Percentiles rank a stretch among this genome's conserved stretches.
These are phyloP conservation scores for Pelargonium nanum DNA, from an alignment of 345 rosid genomes.

Conservation along the genomic window DNA sequence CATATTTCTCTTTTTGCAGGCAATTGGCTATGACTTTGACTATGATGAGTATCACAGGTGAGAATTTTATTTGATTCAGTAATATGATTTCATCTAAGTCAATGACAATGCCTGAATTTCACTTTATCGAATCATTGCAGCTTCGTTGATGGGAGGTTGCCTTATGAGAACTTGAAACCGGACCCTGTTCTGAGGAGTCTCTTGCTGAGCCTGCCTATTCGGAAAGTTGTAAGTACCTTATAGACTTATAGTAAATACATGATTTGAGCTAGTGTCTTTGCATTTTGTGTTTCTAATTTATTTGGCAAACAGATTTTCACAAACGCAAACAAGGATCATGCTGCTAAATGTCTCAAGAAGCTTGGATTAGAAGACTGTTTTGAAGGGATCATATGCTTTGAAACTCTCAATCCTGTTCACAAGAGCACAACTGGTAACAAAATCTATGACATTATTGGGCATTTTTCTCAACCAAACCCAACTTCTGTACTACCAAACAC, in stretches of 20 bases:
- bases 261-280: no score
- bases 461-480: slow-evolving; percentile 35
- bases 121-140: slow-evolving; percentile 15
- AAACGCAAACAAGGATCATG: slow-evolving; percentile 75
- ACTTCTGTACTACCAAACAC: slow-evolving; percentile 42
- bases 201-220: slow-evolving; percentile 58
- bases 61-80: not conserved
- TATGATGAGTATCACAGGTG: slow-evolving; percentile 90
- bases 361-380: slow-evolving; percentile 86
- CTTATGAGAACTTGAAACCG: slow-evolving; percentile 78
- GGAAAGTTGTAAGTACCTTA: slow-evolving; percentile 61
- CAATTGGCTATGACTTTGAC: slow-evolving; percentile 84
- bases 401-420: slow-evolving; percentile 63
- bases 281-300: not conserved
- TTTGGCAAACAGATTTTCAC: slow-evolving; percentile 57
- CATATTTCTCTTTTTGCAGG: slow-evolving; percentile 33
- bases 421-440: slow-evolving; percentile 16
- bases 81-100: not conserved
- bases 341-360: slow-evolving; percentile 51
- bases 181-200: slow-evolving; percentile 76
- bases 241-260: not conserved
- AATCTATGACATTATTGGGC: slow-evolving; percentile 52
- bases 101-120: not conserved
- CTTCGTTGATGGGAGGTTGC: slow-evolving; percentile 85
- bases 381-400: slow-evolving; percentile 90